Evolutionary conservation across 2,329 filamentous ascomycete species (phyloP).

Genomic region (Beauveria australis): DNA sequence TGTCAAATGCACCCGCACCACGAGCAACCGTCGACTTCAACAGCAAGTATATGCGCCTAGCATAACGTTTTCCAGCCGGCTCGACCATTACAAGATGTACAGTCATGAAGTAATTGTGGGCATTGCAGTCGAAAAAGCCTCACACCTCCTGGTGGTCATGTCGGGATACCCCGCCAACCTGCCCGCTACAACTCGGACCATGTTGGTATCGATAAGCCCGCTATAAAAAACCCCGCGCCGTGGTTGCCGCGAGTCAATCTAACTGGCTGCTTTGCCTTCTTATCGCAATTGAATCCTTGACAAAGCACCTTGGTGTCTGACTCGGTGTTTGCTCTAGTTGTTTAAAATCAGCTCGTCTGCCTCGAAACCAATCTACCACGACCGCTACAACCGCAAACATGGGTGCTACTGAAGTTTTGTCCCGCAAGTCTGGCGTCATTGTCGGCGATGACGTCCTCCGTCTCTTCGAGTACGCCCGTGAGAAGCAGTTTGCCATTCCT

Average conservation of each 20-base stretch:
- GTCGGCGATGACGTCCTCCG: slow-evolving; percentile 45
- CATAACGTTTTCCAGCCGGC: background rate
- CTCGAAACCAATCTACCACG: slow-evolving; percentile 9
- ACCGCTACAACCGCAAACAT: slow-evolving; percentile 24
- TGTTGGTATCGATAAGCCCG: slow-evolving; percentile 10
- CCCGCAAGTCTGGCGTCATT: slow-evolving; percentile 46
- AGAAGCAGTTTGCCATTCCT: slow-evolving; percentile 82
- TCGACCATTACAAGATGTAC: background rate
- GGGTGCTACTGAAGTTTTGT: slow-evolving; percentile 35
- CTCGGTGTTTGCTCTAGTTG: background rate
- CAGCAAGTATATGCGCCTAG: background rate
- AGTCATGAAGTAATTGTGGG: background rate
- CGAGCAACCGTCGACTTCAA: background rate
- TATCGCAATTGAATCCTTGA: slow-evolving; percentile 4
- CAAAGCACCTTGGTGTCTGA: slow-evolving; percentile 4
- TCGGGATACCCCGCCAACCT: slow-evolving; percentile 4
- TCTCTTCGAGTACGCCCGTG: slow-evolving; percentile 84
- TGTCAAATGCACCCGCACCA: background rate
- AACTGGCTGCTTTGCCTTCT: slow-evolving; percentile 3
- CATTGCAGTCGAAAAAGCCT: slow-evolving; percentile 1
- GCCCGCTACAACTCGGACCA: background rate
- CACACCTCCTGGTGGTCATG: background rate
- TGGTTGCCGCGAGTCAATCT: background rate
- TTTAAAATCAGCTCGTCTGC: background rate
- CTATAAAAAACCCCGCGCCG: slow-evolving; percentile 10